Base-by-base conservation (phyloP, 2,329 filamentous ascomycete genomes). In the Aspergillus flavus region DNA sequence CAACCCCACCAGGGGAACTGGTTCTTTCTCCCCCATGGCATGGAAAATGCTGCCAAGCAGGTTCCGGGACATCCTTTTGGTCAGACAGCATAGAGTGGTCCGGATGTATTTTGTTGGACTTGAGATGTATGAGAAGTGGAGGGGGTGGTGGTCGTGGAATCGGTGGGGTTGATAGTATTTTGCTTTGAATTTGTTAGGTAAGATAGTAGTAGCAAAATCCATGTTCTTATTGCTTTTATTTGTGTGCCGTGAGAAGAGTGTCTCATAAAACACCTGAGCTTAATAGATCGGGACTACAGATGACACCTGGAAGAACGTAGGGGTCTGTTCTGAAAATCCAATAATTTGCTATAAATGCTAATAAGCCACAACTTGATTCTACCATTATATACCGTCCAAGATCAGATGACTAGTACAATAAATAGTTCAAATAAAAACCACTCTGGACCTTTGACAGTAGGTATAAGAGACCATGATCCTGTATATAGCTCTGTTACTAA, bases 11-110 rank as follows among this genome's bases (percentile, higher is more conserved):
- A 32, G 23, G 46, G 46, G 26, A 50, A 50, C 46, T 50, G 46
- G 46, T 50, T 50, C 16, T 50, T 50, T 50, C 46, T 50, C 46
- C 46, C 46, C 12, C 46, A 50, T 3, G 46, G 46, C 10, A 3
- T 50, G 46, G 46, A 50, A 50, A 50, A 50, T 30, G 46, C 46
- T 50, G 46, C 46, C 26, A 50, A 50, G 26, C 46, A 50, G 46
- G 46, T 50, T 50, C 46, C 46, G 26, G 46, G 46, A 50, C 26
- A 50, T 50, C 46, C 32, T n/a, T 50, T 50, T 30, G 46, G 46
- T 4, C 46, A 50, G 46, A 50, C 46, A 30, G 46, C 14, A 30
- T 50, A 50, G 21, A 16, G 3, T 28, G 46, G 46, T 50, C 2
- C 1, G 14, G 23, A 10, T 50, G 6, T 50, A 50, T 12, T 30